Conservation (phyloP, 345 rosid species). For the Iberis pinnata region DNA sequence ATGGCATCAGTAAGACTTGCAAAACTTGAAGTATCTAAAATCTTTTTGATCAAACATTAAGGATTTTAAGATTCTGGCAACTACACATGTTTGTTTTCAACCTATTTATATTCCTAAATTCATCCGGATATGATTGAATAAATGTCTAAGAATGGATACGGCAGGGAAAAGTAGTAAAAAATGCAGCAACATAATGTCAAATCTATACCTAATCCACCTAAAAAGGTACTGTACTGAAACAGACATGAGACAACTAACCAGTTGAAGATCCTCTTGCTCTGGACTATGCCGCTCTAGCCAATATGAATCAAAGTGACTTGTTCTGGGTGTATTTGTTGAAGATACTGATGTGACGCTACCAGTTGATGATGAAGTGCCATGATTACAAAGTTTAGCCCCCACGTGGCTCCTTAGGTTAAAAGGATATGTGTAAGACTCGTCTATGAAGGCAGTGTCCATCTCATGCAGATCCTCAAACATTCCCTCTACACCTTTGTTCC, state of each 20-base stretch:
- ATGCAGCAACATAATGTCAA: not conserved
- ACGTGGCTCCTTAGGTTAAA: slow-evolving; percentile 45
- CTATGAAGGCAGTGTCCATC: slow-evolving; percentile 77
- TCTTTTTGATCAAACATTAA: not conserved
- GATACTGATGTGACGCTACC: slow-evolving; percentile 81
- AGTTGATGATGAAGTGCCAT: slow-evolving; percentile 61
- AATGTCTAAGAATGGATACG: not conserved
- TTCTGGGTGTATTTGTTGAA: slow-evolving; percentile 68
- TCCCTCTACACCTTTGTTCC: slow-evolving; percentile 72
- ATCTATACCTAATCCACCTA: slow-evolving; percentile 1
- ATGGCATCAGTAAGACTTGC: not conserved
- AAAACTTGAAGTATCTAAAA: not conserved
- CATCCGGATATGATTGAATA: slow-evolving; percentile 8
- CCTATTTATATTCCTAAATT: not conserved
- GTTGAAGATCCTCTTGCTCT: slow-evolving; percentile 69
- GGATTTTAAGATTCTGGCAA: not conserved
- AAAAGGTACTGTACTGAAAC: slow-evolving; percentile 1
- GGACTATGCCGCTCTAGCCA: slow-evolving; percentile 67
- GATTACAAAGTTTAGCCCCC: slow-evolving; percentile 48
- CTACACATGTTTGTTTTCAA: not conserved
- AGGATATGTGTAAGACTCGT: slow-evolving; percentile 44
- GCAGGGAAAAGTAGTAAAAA: slow-evolving; percentile 5
- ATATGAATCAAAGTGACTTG: slow-evolving; percentile 69
- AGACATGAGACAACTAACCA: slow-evolving; percentile 49
- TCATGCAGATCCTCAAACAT: slow-evolving; percentile 91